phyloP scores from a whole-genome alignment of 257 asterid genomes.

The Primulina eburnea region DNA sequence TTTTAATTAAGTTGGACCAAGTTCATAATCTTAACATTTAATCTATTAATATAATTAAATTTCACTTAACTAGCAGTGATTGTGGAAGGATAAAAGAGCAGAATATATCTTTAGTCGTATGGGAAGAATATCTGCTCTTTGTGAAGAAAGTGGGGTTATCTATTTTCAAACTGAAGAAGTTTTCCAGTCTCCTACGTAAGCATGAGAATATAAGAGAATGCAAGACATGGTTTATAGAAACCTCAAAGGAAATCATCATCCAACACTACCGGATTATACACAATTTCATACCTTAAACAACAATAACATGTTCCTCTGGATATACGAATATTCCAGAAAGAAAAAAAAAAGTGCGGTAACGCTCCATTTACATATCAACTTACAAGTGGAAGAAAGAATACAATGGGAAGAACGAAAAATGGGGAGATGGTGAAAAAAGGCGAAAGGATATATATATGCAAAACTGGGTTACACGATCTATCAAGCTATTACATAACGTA shows the following conservation, averaged over 20 bases:
- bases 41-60: too few species aligned
- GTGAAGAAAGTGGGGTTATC: too few species aligned
- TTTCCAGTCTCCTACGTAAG: too few species aligned
- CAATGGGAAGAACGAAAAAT: not conserved
- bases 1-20: too few species aligned
- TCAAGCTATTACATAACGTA: conserved; percentile 11
- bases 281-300: not conserved
- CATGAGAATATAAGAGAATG: not conserved
- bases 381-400: not conserved
- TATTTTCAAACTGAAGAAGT: too few species aligned
- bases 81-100: too few species aligned
- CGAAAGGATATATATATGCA: conserved; percentile 1
- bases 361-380: conserved; percentile 33
- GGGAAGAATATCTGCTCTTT: too few species aligned
- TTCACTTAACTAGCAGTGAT: too few species aligned
- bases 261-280: not conserved
- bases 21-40: too few species aligned
- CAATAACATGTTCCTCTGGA: not conserved
- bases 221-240: not conserved
- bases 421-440: not conserved
- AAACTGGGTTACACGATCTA: conserved; percentile 10
- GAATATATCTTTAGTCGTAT: too few species aligned
- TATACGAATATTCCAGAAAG: not conserved
- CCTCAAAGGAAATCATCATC: not conserved
- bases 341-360: not conserved